A percentile compares a stretch with the other conserved stretches of the same genome.
Evolutionary conservation across 2,329 filamentous ascomycete species (phyloP).

Genomic region (Verticillium dahliae): DNA sequence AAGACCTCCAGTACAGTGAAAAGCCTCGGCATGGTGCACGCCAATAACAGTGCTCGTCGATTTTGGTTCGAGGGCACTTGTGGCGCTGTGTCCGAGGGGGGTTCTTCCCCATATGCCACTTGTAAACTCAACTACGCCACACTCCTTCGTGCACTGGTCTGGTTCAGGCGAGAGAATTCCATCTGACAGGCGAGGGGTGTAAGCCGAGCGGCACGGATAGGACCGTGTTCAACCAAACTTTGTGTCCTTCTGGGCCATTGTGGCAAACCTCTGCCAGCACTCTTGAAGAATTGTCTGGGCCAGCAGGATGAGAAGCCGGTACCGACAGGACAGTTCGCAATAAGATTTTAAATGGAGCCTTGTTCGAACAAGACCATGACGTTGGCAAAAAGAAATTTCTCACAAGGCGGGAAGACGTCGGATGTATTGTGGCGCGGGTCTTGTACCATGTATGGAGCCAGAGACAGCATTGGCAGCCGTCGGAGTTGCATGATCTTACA

Average conservation of each 20-base stretch:
- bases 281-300: neutral
- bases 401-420: too few relatives aligned
- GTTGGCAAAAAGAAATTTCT: too few relatives aligned
- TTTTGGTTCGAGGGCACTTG: neutral
- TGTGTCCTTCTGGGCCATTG: neutral
- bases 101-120: neutral
- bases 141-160: neutral
- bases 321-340: neutral
- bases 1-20: neutral
- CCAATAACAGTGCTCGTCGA: neutral
- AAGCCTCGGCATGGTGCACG: neutral
- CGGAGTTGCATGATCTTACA: too few relatives aligned
- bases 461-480: too few relatives aligned
- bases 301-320: neutral
- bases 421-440: too few relatives aligned
- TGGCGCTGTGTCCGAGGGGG: neutral
- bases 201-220: neutral
- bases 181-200: neutral
- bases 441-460: too few relatives aligned
- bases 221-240: neutral
- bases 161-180: neutral
- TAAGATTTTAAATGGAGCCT: too few relatives aligned
- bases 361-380: too few relatives aligned
- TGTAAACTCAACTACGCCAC: neutral
- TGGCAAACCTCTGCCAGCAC: neutral